Evolutionary conservation across 768 basidiomycete species (phyloP).

Genomic region (Calocera cornea): DNA sequence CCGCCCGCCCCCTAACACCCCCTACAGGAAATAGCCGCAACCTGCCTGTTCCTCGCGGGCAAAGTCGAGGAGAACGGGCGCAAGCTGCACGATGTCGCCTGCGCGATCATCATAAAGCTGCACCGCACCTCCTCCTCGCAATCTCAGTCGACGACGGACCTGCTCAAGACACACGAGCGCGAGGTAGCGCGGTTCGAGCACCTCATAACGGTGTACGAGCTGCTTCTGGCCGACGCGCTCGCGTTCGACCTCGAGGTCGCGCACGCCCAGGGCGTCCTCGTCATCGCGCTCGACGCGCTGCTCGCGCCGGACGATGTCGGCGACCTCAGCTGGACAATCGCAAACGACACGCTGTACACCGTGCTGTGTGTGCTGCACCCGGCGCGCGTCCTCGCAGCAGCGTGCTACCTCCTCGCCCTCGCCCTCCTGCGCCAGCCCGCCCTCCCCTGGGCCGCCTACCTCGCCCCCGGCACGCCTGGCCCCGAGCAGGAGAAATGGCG

Average conservation of each 20-base stretch:
- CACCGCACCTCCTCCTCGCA: constrained; percentile 4
- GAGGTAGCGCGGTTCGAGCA: constrained; percentile 61
- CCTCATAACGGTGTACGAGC: constrained; percentile 59
- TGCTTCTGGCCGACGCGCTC: constrained; percentile 63
- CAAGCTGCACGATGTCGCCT: constrained; percentile 73
- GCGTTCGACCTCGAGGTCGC: constrained; percentile 76
- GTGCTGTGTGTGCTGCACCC: constrained; percentile 61
- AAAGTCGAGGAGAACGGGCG: constrained; percentile 83
- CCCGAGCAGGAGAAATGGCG: not conserved
- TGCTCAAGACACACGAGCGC: constrained; percentile 26
- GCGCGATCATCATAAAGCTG: constrained; percentile 54
- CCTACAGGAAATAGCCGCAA: constrained; percentile 62
- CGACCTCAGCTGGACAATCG: constrained; percentile 73
- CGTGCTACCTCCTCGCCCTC: constrained; percentile 67
- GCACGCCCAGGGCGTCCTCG: constrained; percentile 61
- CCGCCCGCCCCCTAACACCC: constrained; percentile 5
- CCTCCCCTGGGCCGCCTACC: constrained; percentile 57
- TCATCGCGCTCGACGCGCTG: constrained; percentile 44
- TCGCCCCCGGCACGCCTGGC: constrained; percentile 22
- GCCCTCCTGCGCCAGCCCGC: constrained; percentile 57
- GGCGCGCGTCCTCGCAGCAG: constrained; percentile 57
- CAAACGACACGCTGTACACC: constrained; percentile 76
- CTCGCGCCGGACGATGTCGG: constrained; percentile 25
- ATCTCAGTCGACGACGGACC: not conserved
- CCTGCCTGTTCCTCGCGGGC: constrained; percentile 80